Evolutionary conservation across 2,329 filamentous ascomycete species (phyloP), one percentile per base, ranked within the genome.

Genomic region (Monosporascus sp.): DNA sequence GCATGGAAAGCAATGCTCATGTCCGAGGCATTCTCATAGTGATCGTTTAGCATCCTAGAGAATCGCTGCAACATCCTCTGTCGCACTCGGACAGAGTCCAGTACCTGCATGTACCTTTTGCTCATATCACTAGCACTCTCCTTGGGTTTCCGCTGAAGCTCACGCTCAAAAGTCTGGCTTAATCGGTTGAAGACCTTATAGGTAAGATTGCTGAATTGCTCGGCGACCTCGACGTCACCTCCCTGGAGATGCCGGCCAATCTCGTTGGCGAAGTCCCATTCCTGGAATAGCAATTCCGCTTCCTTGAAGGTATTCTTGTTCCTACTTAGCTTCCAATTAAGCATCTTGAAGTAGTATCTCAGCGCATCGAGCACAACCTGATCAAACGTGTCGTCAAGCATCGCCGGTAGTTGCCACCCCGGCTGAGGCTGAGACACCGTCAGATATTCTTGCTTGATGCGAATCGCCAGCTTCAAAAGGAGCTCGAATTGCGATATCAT

Each of bases 221-320:
- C 94, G 1, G 94, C 94, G 43, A 97, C 94, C 72, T 97, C 93
- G 41, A 97, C 88, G 68, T 97, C 91, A 57, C 94, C 95, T 31
- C 90, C 89, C 61, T 95, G 87, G n/a, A 99, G 80, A 67, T 94
- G 88, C 48, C 89, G 84, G 25, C 93, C 94, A 52, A 99, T 90
- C 63, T 92, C 86, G 65, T 97, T 97, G 50, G 89, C 95, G 65
- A 97, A 97, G 53, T 91, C 90, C 94, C 94, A 99, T 71, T 99
- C 94, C 64, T 96, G 91, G 67, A 97, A 95, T 47, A 99, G 75
- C 58, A 99, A 88, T 75, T 99, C 94, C 6, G 94, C 94, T 70
- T 99, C 94, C 68, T 97, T 97, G 80, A 99, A 99, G 0, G 92
- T 97, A 72, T 97, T 99, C 70, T 97, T 97, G 76, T 97, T 97